Conservation (phyloP, 1,139 yeast genomes). For the Meyerozyma sp. region DNA sequence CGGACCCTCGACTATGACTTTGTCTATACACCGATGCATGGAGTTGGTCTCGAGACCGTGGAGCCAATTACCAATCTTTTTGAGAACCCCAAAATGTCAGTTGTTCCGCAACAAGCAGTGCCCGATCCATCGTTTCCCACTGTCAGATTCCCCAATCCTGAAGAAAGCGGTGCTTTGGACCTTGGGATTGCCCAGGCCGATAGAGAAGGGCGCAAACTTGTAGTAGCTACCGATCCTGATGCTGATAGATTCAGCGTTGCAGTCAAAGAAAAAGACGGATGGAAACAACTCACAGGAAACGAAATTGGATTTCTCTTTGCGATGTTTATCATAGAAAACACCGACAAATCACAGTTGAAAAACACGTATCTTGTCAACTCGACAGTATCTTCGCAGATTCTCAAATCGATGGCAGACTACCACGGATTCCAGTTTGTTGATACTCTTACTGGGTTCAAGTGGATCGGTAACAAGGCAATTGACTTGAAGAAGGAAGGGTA, state of each 20-base stretch:
- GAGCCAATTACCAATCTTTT: slow-evolving; percentile 28
- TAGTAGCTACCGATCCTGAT: slow-evolving; percentile 92
- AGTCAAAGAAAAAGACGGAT: slow-evolving; percentile 46
- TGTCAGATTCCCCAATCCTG: slow-evolving; percentile 91
- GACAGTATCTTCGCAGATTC: slow-evolving; percentile 85
- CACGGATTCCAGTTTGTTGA: slow-evolving; percentile 66
- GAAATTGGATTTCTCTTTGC: slow-evolving; percentile 88
- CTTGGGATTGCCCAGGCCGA: slow-evolving; percentile 59
- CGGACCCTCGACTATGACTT: slow-evolving; percentile 33
- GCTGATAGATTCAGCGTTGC: slow-evolving; percentile 88
- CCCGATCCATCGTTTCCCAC: slow-evolving; percentile 89
- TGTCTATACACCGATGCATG: slow-evolving; percentile 94
- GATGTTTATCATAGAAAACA: slow-evolving; percentile 41
- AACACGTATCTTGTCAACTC: slow-evolving; percentile 71
- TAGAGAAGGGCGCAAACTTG: slow-evolving; percentile 41
- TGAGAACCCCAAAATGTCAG: slow-evolving; percentile 20
- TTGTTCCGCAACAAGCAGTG: slow-evolving; percentile 52
- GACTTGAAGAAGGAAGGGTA: slow-evolving; percentile 62
- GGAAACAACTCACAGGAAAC: slow-evolving; percentile 87
- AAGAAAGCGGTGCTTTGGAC: slow-evolving; percentile 86
- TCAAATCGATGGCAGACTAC: slow-evolving; percentile 60
- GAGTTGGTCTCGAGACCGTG: slow-evolving; percentile 68
- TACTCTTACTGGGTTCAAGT: slow-evolving; percentile 92
- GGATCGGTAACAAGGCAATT: slow-evolving; percentile 91
- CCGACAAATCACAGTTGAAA: slow-evolving; percentile 19